Conservation (phyloP, 2,329 filamentous ascomycete genomes). For the Botryotinia narcissicola region DNA sequence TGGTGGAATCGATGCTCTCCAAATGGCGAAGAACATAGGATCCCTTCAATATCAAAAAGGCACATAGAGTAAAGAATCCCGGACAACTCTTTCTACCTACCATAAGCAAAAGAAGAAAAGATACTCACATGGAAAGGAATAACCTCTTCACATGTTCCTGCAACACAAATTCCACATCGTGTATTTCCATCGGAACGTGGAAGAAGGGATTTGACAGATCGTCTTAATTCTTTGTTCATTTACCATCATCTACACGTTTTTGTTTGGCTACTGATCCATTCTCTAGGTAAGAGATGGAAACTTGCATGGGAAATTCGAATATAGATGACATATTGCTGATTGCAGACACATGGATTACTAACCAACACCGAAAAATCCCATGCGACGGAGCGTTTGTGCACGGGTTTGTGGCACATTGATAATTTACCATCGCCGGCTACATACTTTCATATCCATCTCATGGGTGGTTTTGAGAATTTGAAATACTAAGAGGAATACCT, state of each 20-base stretch:
- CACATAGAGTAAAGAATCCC: not conserved
- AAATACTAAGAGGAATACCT: not conserved
- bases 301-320: not conserved
- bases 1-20: not conserved
- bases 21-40: not conserved
- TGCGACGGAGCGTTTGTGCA: not conserved
- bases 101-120: not conserved
- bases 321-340: not conserved
- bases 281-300: not conserved
- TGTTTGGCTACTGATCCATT: no score
- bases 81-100: not conserved
- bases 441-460: not conserved
- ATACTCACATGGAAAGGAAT: not conserved
- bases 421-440: not conserved
- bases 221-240: not conserved
- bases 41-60: not conserved
- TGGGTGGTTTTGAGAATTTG: not conserved
- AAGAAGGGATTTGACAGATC: not conserved
- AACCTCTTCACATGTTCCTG: not conserved
- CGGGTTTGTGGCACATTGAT: not conserved
- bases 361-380: not conserved
- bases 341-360: not conserved
- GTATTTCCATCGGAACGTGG: not conserved
- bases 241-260: not conserved
- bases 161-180: not conserved